Evolutionary conservation across 768 basidiomycete genomes (phyloP), one percentile per base, ranked within the genome.

Genomic region (Hysterangium stoloniferum): DNA sequence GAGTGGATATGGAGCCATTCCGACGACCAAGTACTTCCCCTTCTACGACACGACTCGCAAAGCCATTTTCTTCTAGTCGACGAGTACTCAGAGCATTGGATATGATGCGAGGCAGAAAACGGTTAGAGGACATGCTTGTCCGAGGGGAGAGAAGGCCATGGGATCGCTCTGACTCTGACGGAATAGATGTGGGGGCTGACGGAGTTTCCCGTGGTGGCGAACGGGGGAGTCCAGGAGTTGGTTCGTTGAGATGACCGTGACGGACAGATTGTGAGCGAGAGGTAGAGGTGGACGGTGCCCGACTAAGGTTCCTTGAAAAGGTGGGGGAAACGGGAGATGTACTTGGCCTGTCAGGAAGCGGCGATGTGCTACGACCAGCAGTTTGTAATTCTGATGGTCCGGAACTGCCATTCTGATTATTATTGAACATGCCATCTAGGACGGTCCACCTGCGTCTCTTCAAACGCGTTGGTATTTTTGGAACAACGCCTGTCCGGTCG

Each of bases 91-190:
- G 76, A 4, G 84, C 82, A 54, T 77, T 77, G 54, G 75, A 77
- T 44, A 90, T 68, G 48, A 89, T 74, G 25, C 86, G 78, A 8
- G 86, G 82, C 44, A 90, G 60, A 61, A 87, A 84, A 20, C 85
- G 76, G 22, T 43, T 46, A 22, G 51, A 40, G 8, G 34, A 42
- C 8, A 38, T 22, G 29, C 6, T 51, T 12, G 48, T 8, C n/a
- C 40, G 24, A 17, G 48, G 20, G 22, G 54, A 43, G 4, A 49
- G n/a, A 25, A 32, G 22, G 37, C 17, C 20, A 17, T 29, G 52
- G 8, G 48, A 25, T 15, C 50, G 43, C 9, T 36, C 29, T 24
- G 52, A 34, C 1, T 35, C 37, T 17, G 34, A n/a, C 13, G 57
- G 56, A 24, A 53, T 29, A n/a, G 28, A 22, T n/a, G 27, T 38